These are phyloP conservation scores for Oryza meyeriana DNA, from an alignment of 176 grass and related monocot species.

Conservation along the genomic window DNA sequence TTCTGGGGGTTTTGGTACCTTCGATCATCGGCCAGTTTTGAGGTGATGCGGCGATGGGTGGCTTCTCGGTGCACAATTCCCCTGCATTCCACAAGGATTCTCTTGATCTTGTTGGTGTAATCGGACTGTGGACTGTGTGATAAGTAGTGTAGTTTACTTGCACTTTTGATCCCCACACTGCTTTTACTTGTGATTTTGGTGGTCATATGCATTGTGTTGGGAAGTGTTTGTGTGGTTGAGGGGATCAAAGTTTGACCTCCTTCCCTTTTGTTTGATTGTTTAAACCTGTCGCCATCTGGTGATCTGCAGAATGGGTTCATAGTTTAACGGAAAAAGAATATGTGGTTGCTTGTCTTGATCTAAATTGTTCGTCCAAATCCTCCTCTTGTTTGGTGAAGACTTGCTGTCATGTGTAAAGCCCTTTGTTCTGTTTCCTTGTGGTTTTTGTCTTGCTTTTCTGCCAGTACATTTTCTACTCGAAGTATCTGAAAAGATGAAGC, in stretches of 20 bases:
- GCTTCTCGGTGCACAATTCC: neutral
- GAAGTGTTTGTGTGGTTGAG: neutral
- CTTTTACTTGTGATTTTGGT: neutral
- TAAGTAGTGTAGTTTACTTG: neutral
- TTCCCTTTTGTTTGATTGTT: neutral
- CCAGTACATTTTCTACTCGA: neutral
- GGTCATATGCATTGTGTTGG: neutral
- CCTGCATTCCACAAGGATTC: neutral
- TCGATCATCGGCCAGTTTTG: neutral
- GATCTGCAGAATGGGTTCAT: neutral
- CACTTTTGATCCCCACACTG: neutral
- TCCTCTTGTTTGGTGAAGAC: constrained; percentile 24
- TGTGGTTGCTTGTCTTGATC: neutral
- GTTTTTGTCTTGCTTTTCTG: constrained; percentile 20
- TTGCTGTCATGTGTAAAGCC: constrained; percentile 23
- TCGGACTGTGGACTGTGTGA: neutral
- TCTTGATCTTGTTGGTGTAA: neutral
- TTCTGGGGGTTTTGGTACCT: constrained; percentile 49
- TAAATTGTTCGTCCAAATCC: neutral
- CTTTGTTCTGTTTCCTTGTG: constrained; percentile 36
- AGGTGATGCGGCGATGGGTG: neutral
- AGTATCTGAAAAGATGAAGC: neutral
- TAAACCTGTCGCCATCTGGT: neutral
- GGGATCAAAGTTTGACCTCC: neutral
- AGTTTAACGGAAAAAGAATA: neutral